These are phyloP conservation scores for Coniochaeta hoffmannii DNA, from an alignment of 2,329 filamentous ascomycete genomes.

Conservation along the genomic window DNA sequence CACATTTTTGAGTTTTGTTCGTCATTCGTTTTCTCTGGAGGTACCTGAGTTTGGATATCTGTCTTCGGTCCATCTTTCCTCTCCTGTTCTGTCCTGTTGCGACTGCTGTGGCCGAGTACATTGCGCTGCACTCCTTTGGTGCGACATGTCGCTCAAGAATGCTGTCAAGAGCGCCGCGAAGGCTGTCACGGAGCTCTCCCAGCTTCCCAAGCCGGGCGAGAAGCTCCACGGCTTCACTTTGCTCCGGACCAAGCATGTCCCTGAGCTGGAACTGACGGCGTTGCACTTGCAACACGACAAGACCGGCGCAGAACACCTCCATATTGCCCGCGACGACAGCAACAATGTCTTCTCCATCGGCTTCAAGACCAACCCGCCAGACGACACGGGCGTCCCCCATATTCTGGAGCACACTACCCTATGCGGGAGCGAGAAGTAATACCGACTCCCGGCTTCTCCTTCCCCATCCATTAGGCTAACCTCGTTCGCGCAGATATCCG, in stretches of 20 bases:
- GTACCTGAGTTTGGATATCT: not conserved
- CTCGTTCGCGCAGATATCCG: conserved; percentile 65
- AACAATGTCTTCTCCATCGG: conserved; percentile 99
- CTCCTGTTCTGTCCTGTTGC: not conserved
- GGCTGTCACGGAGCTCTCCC: conserved; percentile 68
- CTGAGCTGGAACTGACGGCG: conserved; percentile 87
- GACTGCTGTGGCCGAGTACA: not conserved
- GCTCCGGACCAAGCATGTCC: conserved; percentile 81
- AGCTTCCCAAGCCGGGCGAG: conserved; percentile 72
- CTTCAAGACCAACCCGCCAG: conserved; percentile 97
- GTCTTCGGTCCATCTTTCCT: not conserved
- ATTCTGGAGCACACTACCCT: conserved; percentile 97
- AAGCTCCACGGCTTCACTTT: conserved; percentile 92
- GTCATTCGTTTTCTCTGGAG: not conserved
- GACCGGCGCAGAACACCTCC: conserved; percentile 91
- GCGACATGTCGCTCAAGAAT: conserved; percentile 12
- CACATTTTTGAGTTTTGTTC: not conserved
- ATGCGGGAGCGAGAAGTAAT: conserved; percentile 86
- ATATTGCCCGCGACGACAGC: conserved; percentile 88
- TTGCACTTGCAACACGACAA: conserved; percentile 88
- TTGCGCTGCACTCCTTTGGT: not conserved
- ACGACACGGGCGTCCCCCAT: conserved; percentile 92
- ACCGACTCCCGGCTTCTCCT: conserved; percentile 1
- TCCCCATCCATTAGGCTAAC: not conserved
- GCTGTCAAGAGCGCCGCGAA: conserved; percentile 35